phyloP scores from a whole-genome alignment of 2,329 filamentous ascomycete genomes.

The Sclerotinia sclerotiorum region DNA sequence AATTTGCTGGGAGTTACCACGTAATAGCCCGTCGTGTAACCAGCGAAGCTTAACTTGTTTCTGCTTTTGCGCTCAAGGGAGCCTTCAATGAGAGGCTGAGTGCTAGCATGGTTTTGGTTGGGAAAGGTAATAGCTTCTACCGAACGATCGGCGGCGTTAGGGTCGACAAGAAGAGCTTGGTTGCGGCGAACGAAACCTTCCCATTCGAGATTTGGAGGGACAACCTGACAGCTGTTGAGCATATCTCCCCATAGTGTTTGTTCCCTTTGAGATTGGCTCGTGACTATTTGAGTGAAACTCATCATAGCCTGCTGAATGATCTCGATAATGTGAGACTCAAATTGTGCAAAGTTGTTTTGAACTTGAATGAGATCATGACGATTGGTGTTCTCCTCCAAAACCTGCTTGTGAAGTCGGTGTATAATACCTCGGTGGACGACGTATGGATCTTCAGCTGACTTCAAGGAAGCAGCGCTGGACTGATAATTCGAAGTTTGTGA shows the following conservation, averaged over 20 bases:
- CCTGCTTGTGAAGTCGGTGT: conserved; percentile 84
- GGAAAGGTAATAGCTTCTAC: conserved; percentile 77
- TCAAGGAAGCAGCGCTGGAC: conserved; percentile 68
- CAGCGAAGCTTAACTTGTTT: conserved; percentile 72
- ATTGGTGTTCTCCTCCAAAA: conserved; percentile 94
- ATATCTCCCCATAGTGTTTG: conserved; percentile 83
- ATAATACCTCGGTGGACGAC: conserved; percentile 77
- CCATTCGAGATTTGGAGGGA: conserved; percentile 90
- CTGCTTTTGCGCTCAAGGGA: conserved; percentile 87
- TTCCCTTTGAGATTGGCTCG: conserved; percentile 77
- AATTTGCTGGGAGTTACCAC: conserved; percentile 86
- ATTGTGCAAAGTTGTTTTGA: conserved; percentile 85
- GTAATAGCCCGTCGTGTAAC: conserved; percentile 81
- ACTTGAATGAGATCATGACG: conserved; percentile 85
- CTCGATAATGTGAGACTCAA: conserved; percentile 82
- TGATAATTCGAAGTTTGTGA: conserved; percentile 81
- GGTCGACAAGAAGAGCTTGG: conserved; percentile 71
- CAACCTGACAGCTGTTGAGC: conserved; percentile 69
- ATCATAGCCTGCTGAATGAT: conserved; percentile 80
- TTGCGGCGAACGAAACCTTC: conserved; percentile 75
- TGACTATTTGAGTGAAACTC: conserved; percentile 78
- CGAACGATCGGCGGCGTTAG: conserved; percentile 69
- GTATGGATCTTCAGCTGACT: conserved; percentile 80
- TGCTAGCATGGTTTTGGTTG: conserved; percentile 81
- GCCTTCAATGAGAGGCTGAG: conserved; percentile 82